These are phyloP conservation scores for Metarhizium brunneum DNA, from an alignment of 2,329 filamentous ascomycete species.

Conservation along the genomic window DNA sequence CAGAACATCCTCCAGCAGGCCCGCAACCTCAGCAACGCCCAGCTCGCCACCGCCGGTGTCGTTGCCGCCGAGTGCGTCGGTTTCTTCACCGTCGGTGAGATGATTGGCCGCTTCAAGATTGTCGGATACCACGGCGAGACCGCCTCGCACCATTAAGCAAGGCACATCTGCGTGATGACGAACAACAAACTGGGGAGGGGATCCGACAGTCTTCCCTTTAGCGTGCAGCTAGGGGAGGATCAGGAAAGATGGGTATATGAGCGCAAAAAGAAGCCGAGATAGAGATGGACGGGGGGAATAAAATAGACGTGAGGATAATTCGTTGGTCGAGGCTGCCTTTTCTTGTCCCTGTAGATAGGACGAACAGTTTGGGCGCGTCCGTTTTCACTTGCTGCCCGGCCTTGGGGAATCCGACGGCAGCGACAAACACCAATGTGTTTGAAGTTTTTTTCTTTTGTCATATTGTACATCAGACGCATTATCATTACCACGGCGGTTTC, in stretches of 20 bases:
- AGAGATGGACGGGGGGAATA: conserved; percentile 8
- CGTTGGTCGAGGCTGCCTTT: neutral
- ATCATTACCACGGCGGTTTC: neutral
- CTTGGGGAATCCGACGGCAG: neutral
- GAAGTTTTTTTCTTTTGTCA: conserved; percentile 7
- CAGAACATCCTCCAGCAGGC: conserved; percentile 45
- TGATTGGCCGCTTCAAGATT: conserved; percentile 90
- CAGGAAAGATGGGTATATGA: neutral
- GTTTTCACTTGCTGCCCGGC: neutral
- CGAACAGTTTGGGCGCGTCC: too few relatives aligned
- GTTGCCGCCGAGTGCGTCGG: conserved; percentile 79
- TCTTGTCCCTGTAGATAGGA: too few relatives aligned
- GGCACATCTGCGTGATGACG: neutral
- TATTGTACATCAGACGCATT: conserved; percentile 11
- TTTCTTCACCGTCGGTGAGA: conserved; percentile 97
- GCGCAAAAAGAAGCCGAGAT: neutral
- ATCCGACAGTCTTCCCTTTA: neutral
- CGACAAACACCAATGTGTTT: neutral
- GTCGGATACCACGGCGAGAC: conserved; percentile 78
- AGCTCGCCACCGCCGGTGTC: conserved; percentile 66
- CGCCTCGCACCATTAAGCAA: conserved; percentile 48
- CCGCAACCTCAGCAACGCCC: conserved; percentile 61
- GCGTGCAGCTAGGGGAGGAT: neutral
- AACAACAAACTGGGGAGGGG: too few relatives aligned
- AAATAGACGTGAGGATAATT: conserved; percentile 1